A percentile compares a stretch with the other conserved stretches of the same genome.
Evolutionary conservation across 2,329 filamentous ascomycete species (phyloP).

Genomic region (Aspergillus ochraceoroseus): DNA sequence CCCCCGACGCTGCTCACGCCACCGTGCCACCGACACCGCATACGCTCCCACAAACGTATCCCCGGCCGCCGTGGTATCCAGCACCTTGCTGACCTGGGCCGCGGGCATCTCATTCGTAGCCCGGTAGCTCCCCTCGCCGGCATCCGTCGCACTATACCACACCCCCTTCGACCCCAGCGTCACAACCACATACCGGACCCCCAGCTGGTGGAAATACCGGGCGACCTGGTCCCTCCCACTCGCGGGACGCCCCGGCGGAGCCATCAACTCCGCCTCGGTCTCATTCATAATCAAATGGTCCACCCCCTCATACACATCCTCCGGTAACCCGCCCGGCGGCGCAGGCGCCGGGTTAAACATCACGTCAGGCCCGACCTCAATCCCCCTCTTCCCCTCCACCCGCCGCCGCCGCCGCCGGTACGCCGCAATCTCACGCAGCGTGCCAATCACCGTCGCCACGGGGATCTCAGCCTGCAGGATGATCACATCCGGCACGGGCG

Average conservation of each 20-base stretch:
- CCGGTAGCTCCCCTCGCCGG: slow-evolving; percentile 33
- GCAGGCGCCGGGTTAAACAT: slow-evolving; percentile 88
- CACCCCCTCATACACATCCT: slow-evolving; percentile 60
- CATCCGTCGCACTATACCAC: slow-evolving; percentile 56
- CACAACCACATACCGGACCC: slow-evolving; percentile 72
- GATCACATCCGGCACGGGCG: slow-evolving; percentile 56
- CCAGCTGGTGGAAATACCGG: slow-evolving; percentile 59
- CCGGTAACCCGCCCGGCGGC: slow-evolving; percentile 65
- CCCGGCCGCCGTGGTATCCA: slow-evolving; percentile 90
- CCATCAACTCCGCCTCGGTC: slow-evolving; percentile 74
- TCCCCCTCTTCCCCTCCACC: slow-evolving; percentile 31
- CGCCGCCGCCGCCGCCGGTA: slow-evolving; percentile 46
- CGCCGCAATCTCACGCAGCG: slow-evolving; percentile 43
- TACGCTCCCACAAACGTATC: slow-evolving; percentile 93
- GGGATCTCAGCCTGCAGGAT: slow-evolving; percentile 78
- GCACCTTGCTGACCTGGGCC: slow-evolving; percentile 63
- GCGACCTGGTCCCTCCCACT: slow-evolving; percentile 54
- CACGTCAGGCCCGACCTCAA: slow-evolving; percentile 51
- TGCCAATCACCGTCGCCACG: slow-evolving; percentile 58
- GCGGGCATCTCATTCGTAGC: slow-evolving; percentile 51
- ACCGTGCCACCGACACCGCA: slow-evolving; percentile 64
- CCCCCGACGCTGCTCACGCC: slow-evolving; percentile 38
- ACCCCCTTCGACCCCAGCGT: slow-evolving; percentile 80
- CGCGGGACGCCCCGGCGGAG: slow-evolving; percentile 44
- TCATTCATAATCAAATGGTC: slow-evolving; percentile 85